Evolutionary conservation across 768 basidiomycete species (phyloP).

Genomic region (Russula sp.): DNA sequence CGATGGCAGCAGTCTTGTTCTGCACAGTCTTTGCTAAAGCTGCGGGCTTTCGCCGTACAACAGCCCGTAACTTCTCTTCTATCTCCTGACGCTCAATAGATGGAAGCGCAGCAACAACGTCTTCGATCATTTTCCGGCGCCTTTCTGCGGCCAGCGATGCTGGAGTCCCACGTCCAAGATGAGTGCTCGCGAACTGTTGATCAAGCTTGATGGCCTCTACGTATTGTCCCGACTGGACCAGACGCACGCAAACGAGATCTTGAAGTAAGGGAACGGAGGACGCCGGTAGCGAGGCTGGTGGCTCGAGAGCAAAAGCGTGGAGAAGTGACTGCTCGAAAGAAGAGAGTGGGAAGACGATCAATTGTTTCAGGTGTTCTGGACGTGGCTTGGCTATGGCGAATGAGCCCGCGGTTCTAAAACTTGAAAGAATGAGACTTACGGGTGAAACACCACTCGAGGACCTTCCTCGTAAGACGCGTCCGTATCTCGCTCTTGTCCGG

Average conservation of each 20-base stretch:
- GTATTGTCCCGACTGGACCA: slow-evolving; percentile 69
- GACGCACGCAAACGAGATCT: slow-evolving; percentile 74
- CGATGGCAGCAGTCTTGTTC: slow-evolving; percentile 32
- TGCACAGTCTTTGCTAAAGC: slow-evolving; percentile 18
- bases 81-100: slow-evolving; percentile 59
- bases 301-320: slow-evolving; percentile 55
- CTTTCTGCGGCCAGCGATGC: slow-evolving; percentile 44
- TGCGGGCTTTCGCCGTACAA: slow-evolving; percentile 6
- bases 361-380: slow-evolving; percentile 52
- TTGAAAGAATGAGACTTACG: slow-evolving; percentile 48
- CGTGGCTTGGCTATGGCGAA: slow-evolving; percentile 35
- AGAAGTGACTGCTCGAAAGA: slow-evolving; percentile 60
- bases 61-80: slow-evolving; percentile 50
- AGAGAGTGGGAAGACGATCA: slow-evolving; percentile 65
- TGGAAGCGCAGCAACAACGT: slow-evolving; percentile 62
- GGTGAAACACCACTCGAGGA: slow-evolving; percentile 65
- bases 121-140: slow-evolving; percentile 68
- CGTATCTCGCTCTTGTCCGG: slow-evolving; percentile 55
- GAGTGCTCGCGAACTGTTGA: slow-evolving; percentile 46
- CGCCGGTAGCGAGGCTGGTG: slow-evolving; percentile 47
- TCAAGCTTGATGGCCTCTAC: slow-evolving; percentile 75
- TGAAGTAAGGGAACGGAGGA: slow-evolving; percentile 58
- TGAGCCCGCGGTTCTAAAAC: background rate
- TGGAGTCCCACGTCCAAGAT: slow-evolving; percentile 37
- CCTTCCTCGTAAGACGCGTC: slow-evolving; percentile 51